A percentile compares a stretch with the other conserved stretches of the same genome.
Evolutionary conservation across 768 basidiomycete species (phyloP).

Genomic region (Cyclocybe aegerita): DNA sequence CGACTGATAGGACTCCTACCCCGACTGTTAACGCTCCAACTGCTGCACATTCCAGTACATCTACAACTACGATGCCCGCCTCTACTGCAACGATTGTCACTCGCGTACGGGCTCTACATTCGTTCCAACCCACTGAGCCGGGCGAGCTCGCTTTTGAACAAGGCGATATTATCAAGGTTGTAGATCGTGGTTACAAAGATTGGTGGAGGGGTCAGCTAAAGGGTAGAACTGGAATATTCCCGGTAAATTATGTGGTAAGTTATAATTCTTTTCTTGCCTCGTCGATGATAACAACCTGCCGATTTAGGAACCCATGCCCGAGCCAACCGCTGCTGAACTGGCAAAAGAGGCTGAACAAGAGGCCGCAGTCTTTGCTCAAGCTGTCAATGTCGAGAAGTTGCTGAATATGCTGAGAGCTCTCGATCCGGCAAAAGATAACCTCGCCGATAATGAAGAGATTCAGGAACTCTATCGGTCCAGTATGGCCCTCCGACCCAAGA

Average conservation of each 20-base stretch:
- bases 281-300: background rate
- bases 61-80: slow-evolving; percentile 14
- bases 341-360: slow-evolving; percentile 85
- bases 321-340: slow-evolving; percentile 75
- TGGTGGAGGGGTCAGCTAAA: slow-evolving; percentile 96
- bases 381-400: slow-evolving; percentile 80
- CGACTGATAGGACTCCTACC: slow-evolving; percentile 12
- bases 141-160: slow-evolving; percentile 91
- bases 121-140: slow-evolving; percentile 82
- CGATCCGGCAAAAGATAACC: slow-evolving; percentile 76
- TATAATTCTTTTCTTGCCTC: slow-evolving; percentile 1
- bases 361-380: slow-evolving; percentile 84
- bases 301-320: slow-evolving; percentile 77
- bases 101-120: slow-evolving; percentile 85
- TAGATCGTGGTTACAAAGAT: slow-evolving; percentile 91
- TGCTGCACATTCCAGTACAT: slow-evolving; percentile 15
- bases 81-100: slow-evolving; percentile 52
- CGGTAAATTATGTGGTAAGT: slow-evolving; percentile 92
- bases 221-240: slow-evolving; percentile 92
- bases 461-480: slow-evolving; percentile 88
- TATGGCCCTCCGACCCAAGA: slow-evolving; percentile 90
- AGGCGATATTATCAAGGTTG: slow-evolving; percentile 93
- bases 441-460: slow-evolving; percentile 92
- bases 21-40: slow-evolving; percentile 9
- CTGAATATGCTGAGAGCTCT: slow-evolving; percentile 70